These are phyloP conservation scores for Botrytis deweyae DNA, from an alignment of 2,329 filamentous ascomycete species.

Conservation along the genomic window DNA sequence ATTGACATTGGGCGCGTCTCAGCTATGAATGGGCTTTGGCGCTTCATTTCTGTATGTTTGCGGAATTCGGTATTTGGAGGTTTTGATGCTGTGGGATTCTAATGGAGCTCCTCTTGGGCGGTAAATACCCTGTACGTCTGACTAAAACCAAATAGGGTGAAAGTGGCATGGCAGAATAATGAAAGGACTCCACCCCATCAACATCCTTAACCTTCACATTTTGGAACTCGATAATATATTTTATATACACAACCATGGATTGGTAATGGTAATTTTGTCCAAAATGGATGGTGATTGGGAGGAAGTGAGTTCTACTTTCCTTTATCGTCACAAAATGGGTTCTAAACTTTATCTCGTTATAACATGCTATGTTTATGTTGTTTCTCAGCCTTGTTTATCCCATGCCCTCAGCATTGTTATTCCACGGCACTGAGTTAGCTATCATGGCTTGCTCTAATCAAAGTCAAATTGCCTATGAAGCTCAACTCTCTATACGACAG, in stretches of 20 bases:
- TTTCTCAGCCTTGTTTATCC: conserved; percentile 14
- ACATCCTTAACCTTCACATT: conserved; percentile 2
- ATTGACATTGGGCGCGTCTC: not conserved
- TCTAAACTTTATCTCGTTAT: not conserved
- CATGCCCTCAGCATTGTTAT: conserved; percentile 10
- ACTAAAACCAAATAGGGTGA: conserved; percentile 8
- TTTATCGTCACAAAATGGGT: not conserved
- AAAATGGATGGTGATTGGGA: conserved; percentile 67
- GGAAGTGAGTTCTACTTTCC: conserved; percentile 51
- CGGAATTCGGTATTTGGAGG: not conserved
- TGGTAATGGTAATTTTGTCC: conserved; percentile 15
- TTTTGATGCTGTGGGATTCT: not conserved
- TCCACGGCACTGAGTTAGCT: not conserved
- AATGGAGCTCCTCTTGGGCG: conserved; percentile 3
- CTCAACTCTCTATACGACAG: not conserved
- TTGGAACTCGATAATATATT: conserved; percentile 6
- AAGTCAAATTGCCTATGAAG: conserved; percentile 6
- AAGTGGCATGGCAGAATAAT: conserved; percentile 19
- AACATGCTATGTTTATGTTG: not conserved
- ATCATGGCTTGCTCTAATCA: not conserved
- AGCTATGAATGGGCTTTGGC: conserved; percentile 4
- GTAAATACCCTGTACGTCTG: not conserved
- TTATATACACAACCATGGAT: conserved; percentile 21
- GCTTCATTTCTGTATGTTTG: not conserved
- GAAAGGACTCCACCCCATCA: conserved; percentile 2